Conservation (phyloP, 2,329 filamentous ascomycete genomes). For the Fonsecaea multimorphosa region DNA sequence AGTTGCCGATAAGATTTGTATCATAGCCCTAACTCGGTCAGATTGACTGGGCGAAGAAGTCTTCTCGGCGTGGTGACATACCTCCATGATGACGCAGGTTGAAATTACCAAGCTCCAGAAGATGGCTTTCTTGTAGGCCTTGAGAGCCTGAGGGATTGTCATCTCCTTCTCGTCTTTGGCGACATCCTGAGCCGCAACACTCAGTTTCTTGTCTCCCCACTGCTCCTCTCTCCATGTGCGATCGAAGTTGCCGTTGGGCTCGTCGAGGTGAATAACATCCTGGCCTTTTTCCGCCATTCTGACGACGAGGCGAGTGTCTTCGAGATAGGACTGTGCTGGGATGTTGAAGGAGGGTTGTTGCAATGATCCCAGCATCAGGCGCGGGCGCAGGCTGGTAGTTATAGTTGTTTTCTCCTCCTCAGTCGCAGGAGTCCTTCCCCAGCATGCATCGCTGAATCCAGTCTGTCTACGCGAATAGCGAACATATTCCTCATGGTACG, state of each 20-base stretch:
- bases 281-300: conserved; percentile 23
- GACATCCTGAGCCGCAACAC: conserved; percentile 25
- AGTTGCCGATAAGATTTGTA: conserved; percentile 56
- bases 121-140: conserved; percentile 41
- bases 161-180: conserved; percentile 34
- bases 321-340: background rate
- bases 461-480: background rate
- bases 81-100: conserved; percentile 58
- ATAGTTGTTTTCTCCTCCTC: background rate
- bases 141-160: conserved; percentile 34
- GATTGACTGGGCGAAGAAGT: background rate
- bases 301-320: background rate
- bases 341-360: background rate
- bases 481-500: background rate
- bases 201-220: conserved; percentile 26
- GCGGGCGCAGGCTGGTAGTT: conserved; percentile 2
- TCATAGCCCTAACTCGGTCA: conserved; percentile 50
- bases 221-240: conserved; percentile 30
- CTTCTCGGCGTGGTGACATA: background rate
- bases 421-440: background rate
- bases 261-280: conserved; percentile 12
- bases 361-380: background rate
- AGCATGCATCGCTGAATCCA: background rate
- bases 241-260: conserved; percentile 30
- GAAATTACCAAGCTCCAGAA: conserved; percentile 51